Base-by-base conservation (phyloP, 2,329 filamentous ascomycete species). In the Trichoderma hamatum region DNA sequence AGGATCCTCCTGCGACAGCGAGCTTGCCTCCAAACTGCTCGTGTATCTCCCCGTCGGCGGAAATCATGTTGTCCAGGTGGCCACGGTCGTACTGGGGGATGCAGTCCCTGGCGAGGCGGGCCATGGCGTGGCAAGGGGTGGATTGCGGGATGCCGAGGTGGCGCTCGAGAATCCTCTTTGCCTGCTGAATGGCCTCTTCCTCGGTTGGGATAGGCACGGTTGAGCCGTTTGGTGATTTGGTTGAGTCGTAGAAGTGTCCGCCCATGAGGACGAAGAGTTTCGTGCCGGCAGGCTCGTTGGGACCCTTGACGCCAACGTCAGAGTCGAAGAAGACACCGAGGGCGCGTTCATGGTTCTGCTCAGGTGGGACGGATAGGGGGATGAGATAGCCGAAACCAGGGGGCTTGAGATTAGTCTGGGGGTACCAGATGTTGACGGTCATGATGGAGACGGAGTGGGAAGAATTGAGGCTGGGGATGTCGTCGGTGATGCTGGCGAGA, bases 231-330 rank as follows among this genome's bases (percentile, higher is more conserved):
- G 32, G 28, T 3, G 30, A 75, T 56, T 72, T 75, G 69, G 82
- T 86, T 77, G 85, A 89, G 69, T 83, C 86, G 77, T 93, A 98
- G 86, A 92, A 93, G 80, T 97, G 94, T 1, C 96, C 96, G 70
- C 96, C 96, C 68, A 99, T 83, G 89, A 99, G 97, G 74, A 98
- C 92, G 19, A 95, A 97, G 65, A 98, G 80, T 78, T 97, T 97
- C 16, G 93, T 97, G 28, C 92, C 93, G 43, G 73, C 72, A n/a
- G 79, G 79, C 70, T 80, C 79, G 76, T 91, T 87, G 73, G 87
- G 84, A 21, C 85, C 86, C 60, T 79, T 75, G 54, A 74, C 72
- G 67, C 76, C 71, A 34, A 81, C 86, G 72, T 93, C 89, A 2
- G 90, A 92, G 79, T 97, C 94, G 79, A 98, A 98, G 70, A 98